Evolutionary conservation across 306 rosid species (phyloP), one percentile per base, ranked within the genome.

Genomic region (Nissolia schottii): DNA sequence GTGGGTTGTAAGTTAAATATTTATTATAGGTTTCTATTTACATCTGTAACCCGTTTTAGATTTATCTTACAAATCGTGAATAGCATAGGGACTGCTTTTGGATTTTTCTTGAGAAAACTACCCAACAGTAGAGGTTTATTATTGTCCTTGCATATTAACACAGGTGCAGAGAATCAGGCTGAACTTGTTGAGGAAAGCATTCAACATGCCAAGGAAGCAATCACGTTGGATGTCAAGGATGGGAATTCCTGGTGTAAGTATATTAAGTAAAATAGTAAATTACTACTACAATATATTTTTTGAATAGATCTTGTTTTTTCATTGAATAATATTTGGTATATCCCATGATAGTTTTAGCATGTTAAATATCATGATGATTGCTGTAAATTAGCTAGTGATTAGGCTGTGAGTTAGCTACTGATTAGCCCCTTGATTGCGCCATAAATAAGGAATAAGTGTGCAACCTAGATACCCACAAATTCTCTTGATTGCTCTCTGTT

Each of bases 181-280:
- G 92, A 94, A 72, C 90, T 94, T 81, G 89, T 94, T 35, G 95
- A 94, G 66, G 95, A 91, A 85, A 94, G 98, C 92, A 91, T 94
- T 84, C 87, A 83, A 62, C 97, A 89, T 76, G 98, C 96, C 53
- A 94, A 76, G 81, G 92, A 91, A 67, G 97, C 97, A 58, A 84
- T 94, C 83, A 73, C 90, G 71, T 87, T 94, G 86, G 97, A 94
- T 79, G 97, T 94, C 76, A 89, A 85, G 82, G 97, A 91, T 85
- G 98, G 95, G 61, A 85, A 85, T 77, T 91, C 97, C 73, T 94
- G 97, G 98, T 91, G 97, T 94, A 89, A 83, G 96, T 41, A 74
- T 62, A 6, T 70, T 40, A 48, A 60, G 66, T 67, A 46, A 25
- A 48, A 9, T 80, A 60, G 66, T 67, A 46, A 25, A 48, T 10